phyloP scores from a whole-genome alignment of 805 yeast species.

The Candida maris region DNA sequence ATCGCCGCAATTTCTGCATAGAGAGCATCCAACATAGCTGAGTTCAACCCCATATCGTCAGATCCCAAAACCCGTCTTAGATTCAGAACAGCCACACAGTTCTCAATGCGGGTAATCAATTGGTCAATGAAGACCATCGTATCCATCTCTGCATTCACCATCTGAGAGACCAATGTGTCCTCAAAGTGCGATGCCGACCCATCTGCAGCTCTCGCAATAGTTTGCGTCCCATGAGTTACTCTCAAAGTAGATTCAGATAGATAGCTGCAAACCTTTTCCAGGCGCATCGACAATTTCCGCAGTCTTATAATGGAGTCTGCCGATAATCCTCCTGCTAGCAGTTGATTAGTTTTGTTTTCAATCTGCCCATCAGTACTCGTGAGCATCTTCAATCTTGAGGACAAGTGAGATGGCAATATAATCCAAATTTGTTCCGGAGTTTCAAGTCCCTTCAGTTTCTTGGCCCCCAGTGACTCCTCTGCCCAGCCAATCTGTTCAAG shows the following conservation, averaged over 20 bases:
- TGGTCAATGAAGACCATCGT: conserved; percentile 57
- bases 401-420: conserved; percentile 65
- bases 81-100: conserved; percentile 44
- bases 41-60: conserved; percentile 7
- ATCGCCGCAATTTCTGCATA: conserved; percentile 6
- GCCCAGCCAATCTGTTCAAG: conserved; percentile 68
- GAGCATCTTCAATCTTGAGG: conserved; percentile 51
- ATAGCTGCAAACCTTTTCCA: conserved; percentile 56
- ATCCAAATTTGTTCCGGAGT: conserved; percentile 84
- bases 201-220: conserved; percentile 9
- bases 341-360: conserved; percentile 22
- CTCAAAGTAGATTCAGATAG: conserved; percentile 33
- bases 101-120: conserved; percentile 65
- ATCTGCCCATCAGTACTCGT: conserved; percentile 32
- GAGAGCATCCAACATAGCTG: conserved; percentile 23
- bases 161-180: conserved; percentile 10
- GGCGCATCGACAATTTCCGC: conserved; percentile 49
- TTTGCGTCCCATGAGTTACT: conserved; percentile 5
- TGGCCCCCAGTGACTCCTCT: conserved; percentile 72
- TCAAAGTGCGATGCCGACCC: conserved; percentile 18
- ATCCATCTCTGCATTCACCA: conserved; percentile 35
- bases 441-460: conserved; percentile 89
- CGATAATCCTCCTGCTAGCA: conserved; percentile 29
- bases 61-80: conserved; percentile 35
- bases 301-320: conserved; percentile 34